Base-by-base conservation (phyloP, 2,329 filamentous ascomycete species). In the Sclerotinia nivalis region DNA sequence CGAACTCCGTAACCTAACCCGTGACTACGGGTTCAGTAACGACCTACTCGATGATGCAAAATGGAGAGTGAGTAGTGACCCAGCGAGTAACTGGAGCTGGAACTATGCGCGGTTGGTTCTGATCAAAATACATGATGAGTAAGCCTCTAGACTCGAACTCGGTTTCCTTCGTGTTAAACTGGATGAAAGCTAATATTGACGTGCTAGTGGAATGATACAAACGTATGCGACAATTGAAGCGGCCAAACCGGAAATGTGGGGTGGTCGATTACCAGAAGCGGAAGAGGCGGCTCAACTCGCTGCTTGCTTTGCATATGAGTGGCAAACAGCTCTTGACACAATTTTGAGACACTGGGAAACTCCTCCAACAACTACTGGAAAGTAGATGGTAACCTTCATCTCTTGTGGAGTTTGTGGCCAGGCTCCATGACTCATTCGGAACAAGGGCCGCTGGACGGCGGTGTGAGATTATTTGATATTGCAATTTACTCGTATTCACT, bases 31-130 rank as follows among this genome's bases (percentile, higher is more conserved):
- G 0, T 88, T 93, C 78, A 87, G 86, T 73, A 87, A 85, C 18
- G 87, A 89, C 62, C 84, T 90, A 47, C 78, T 93, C 1, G 84
- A 86, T 64, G 89, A 91, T 75, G 90, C 90, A 0, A 89, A 90
- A 75, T 80, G 81, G 69, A 82, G 88, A 31, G 90, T 93, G 3
- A 83, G 85, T 68, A 82, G 81, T 40, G 91, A 93, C 72, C 89
- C 89, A 0, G 81, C 84, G 25, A 90, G 88, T 73, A 88, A 88
- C 74, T 84, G 88, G 34, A 92, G 89, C 77, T 93, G 91, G 90
- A 93, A 93, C 77, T 83, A 91, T 74, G 91, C 89, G 55, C 93
- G 91, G 90, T 81, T 93, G 59, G 88, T 91, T 45, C 80, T 93
- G 13, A 81, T 81, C 55, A 92, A 91, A 78, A 88, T 92, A 65